phyloP scores from a whole-genome alignment of 768 basidiomycete genomes.

The Pisolithus marmoratus region DNA sequence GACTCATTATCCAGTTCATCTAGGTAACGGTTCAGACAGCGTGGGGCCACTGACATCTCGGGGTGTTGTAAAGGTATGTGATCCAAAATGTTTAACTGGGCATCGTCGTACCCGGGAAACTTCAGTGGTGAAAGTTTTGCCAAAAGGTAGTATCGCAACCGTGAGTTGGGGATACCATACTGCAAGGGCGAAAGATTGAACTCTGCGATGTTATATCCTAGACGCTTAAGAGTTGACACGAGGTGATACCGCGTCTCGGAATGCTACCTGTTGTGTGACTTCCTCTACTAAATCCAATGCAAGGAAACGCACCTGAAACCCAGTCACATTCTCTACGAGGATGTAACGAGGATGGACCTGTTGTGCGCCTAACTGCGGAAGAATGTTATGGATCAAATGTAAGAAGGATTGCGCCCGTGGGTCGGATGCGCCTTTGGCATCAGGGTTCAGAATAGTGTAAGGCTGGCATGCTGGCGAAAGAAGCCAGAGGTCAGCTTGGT shows the following conservation, averaged over 20 bases:
- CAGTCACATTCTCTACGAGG: slow-evolving; percentile 77
- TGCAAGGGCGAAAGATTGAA: slow-evolving; percentile 70
- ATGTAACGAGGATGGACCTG: slow-evolving; percentile 50
- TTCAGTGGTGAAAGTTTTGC: slow-evolving; percentile 45
- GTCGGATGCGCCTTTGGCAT: slow-evolving; percentile 64
- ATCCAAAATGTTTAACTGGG: slow-evolving; percentile 34
- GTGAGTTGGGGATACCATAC: slow-evolving; percentile 78
- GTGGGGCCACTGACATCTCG: slow-evolving; percentile 14
- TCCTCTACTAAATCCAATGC: slow-evolving; percentile 3
- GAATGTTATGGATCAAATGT: slow-evolving; percentile 55
- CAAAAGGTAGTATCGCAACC: slow-evolving; percentile 73
- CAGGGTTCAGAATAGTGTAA: slow-evolving; percentile 72
- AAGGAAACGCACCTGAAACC: slow-evolving; percentile 60
- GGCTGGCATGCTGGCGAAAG: slow-evolving; percentile 82
- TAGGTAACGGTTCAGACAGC: slow-evolving; percentile 10
- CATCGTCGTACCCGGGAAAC: slow-evolving; percentile 27
- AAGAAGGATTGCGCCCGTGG: slow-evolving; percentile 74
- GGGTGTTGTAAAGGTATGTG: slow-evolving; percentile 46
- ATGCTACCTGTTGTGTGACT: slow-evolving; percentile 33
- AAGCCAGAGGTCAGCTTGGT: slow-evolving; percentile 64
- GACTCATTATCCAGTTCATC: slow-evolving; percentile 9
- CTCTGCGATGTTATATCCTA: slow-evolving; percentile 57
- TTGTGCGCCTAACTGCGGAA: slow-evolving; percentile 48
- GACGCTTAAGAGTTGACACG: slow-evolving; percentile 42
- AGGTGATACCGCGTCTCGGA: slow-evolving; percentile 59